These are phyloP conservation scores for Rhododendron henanense DNA, from an alignment of 148 eudicot genomes.

Conservation along the genomic window DNA sequence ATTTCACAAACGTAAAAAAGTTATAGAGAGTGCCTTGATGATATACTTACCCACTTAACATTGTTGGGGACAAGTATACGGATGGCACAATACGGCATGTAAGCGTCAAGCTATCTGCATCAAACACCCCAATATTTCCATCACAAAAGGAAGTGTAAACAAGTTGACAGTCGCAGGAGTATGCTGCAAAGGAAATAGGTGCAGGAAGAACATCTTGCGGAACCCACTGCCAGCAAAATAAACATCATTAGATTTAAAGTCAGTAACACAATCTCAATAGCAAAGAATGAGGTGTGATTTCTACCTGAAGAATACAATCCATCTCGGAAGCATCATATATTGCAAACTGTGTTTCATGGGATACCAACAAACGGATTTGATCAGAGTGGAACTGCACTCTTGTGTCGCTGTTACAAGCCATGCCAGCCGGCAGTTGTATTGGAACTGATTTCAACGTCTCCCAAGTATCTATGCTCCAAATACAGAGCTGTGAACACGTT, in stretches of 20 bases:
- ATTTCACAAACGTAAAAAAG: not conserved
- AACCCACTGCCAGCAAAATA: constrained; percentile 58
- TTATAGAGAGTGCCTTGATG: not conserved
- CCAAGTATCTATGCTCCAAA: constrained; percentile 84
- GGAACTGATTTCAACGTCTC: constrained; percentile 56
- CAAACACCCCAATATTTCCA: constrained; percentile 31
- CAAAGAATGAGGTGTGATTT: not conserved
- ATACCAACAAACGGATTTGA: constrained; percentile 66
- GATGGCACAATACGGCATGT: too few species aligned
- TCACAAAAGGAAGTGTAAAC: constrained; percentile 66
- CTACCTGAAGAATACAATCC: constrained; percentile 74
- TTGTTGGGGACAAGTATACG: too few species aligned
- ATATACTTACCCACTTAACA: constrained; percentile 52
- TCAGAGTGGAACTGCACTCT: constrained; percentile 78
- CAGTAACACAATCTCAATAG: not conserved
- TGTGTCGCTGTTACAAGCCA: constrained; percentile 66
- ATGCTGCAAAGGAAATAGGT: constrained; percentile 67
- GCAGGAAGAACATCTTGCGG: constrained; percentile 71
- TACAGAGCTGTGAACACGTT: constrained; percentile 46
- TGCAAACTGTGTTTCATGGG: constrained; percentile 85
- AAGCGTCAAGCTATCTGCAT: too few species aligned
- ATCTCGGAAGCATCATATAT: constrained; percentile 84
- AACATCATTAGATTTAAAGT: constrained; percentile 6
- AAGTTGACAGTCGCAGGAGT: constrained; percentile 73
- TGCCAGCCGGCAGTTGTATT: constrained; percentile 72